These are phyloP conservation scores for Boechera stricta DNA, from an alignment of 345 rosid species.

Conservation along the genomic window DNA sequence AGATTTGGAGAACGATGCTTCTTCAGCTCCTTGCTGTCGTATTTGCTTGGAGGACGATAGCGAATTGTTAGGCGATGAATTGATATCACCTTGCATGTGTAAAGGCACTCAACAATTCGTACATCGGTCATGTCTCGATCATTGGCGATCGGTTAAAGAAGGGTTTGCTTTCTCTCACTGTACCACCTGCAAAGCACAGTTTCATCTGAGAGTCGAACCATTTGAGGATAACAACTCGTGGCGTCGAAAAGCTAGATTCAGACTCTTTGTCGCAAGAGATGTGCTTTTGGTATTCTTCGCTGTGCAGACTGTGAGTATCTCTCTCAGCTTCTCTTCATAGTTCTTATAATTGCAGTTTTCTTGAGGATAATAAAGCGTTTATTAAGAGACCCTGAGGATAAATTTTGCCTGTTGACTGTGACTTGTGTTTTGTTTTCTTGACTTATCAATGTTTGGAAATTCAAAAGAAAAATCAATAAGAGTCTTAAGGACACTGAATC, in stretches of 20 bases:
- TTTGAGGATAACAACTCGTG: conserved; percentile 86
- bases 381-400: background rate
- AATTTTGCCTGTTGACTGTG: background rate
- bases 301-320: conserved; percentile 72
- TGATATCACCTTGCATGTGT: conserved; percentile 99
- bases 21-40: conserved; percentile 76
- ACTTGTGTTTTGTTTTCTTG: conserved; percentile 23
- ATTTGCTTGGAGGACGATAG: conserved; percentile 91
- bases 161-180: conserved; percentile 98
- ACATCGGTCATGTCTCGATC: conserved; percentile 86
- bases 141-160: conserved; percentile 93
- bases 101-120: conserved; percentile 95
- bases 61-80: conserved; percentile 77
- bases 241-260: conserved; percentile 79
- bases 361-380: background rate
- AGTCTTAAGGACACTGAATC: background rate
- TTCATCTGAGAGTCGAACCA: conserved; percentile 71
- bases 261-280: conserved; percentile 95
- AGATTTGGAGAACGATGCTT: conserved; percentile 69
- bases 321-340: background rate
- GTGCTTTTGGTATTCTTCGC: conserved; percentile 87
- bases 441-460: conserved; percentile 19
- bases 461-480: background rate
- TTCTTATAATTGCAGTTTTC: background rate
- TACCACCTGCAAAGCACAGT: conserved; percentile 87